phyloP scores from a whole-genome alignment of 306 rosid species.

The Spatholobus suberectus region DNA sequence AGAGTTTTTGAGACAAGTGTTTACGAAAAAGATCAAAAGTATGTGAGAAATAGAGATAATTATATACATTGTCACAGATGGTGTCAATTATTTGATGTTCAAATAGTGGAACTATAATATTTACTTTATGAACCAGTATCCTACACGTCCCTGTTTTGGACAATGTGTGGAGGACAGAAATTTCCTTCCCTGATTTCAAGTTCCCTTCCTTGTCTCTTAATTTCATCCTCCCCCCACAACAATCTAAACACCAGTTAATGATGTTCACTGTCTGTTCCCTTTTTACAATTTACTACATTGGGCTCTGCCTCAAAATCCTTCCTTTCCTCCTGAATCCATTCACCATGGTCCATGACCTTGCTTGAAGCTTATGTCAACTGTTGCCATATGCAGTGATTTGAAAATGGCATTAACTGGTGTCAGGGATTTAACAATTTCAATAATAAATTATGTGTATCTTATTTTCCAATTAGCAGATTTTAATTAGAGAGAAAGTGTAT shows the following conservation, averaged over 20 bases:
- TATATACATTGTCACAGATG: background rate
- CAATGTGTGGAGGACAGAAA: background rate
- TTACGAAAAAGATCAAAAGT: background rate
- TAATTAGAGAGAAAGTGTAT: background rate
- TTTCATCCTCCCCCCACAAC: background rate
- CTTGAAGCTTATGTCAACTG: constrained; percentile 4
- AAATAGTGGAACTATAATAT: background rate
- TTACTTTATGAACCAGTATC: constrained; percentile 5
- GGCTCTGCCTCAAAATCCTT: background rate
- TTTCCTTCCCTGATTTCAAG: background rate
- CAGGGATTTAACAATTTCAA: background rate
- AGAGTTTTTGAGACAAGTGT: background rate
- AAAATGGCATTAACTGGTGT: background rate
- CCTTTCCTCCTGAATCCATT: background rate
- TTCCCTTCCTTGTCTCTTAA: background rate
- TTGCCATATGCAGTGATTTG: background rate
- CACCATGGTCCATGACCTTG: background rate
- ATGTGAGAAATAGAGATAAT: background rate
- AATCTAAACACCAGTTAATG: background rate
- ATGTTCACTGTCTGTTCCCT: background rate
- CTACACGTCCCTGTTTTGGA: background rate
- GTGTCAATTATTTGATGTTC: background rate
- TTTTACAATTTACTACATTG: background rate
- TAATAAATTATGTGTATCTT: background rate
- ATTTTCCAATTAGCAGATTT: background rate